Evolutionary conservation across 1,284 basidiomycete genomes (phyloP).

Genomic region (Erythrobasidium hasegawianum): DNA sequence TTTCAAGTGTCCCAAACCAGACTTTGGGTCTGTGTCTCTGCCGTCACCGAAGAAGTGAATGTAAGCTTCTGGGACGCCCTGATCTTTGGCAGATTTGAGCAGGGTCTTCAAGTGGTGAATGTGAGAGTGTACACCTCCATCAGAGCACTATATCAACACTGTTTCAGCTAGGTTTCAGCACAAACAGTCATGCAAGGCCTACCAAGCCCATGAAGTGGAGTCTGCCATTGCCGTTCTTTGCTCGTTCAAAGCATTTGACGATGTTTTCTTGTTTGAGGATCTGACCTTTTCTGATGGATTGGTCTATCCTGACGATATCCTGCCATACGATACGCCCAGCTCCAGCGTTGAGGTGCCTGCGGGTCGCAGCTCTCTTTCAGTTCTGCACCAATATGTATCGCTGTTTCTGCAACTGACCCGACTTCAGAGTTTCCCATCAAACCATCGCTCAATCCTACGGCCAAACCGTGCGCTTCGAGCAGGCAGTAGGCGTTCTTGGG

Average conservation of each 20-base stretch:
- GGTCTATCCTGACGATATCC: constrained; percentile 87
- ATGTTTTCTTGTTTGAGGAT: constrained; percentile 75
- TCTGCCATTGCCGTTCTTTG: constrained; percentile 73
- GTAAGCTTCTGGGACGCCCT: constrained; percentile 74
- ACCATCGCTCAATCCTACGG: constrained; percentile 82
- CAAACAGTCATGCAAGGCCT: constrained; percentile 43
- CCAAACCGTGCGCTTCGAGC: constrained; percentile 75
- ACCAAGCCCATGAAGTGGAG: constrained; percentile 80
- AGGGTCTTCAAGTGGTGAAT: constrained; percentile 80
- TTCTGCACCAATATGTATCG: too few relatives aligned
- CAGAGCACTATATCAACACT: constrained; percentile 62
- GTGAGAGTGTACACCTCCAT: constrained; percentile 92
- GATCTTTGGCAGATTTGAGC: constrained; percentile 78
- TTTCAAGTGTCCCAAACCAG: constrained; percentile 66
- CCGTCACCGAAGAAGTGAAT: constrained; percentile 88
- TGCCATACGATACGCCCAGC: constrained; percentile 91
- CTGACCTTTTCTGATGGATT: constrained; percentile 77
- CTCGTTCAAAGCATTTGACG: constrained; percentile 66
- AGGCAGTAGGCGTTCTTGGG: constrained; percentile 60
- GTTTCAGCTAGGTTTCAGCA: background rate
- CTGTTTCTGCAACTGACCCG: constrained; percentile 56
- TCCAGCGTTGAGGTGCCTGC: constrained; percentile 83
- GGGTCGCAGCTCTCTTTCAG: background rate
- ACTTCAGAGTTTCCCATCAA: constrained; percentile 96
- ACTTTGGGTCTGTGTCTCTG: constrained; percentile 80